Base-by-base conservation (phyloP, 2,329 filamentous ascomycete genomes). In the Hawksworthiomyces lignivorus region DNA sequence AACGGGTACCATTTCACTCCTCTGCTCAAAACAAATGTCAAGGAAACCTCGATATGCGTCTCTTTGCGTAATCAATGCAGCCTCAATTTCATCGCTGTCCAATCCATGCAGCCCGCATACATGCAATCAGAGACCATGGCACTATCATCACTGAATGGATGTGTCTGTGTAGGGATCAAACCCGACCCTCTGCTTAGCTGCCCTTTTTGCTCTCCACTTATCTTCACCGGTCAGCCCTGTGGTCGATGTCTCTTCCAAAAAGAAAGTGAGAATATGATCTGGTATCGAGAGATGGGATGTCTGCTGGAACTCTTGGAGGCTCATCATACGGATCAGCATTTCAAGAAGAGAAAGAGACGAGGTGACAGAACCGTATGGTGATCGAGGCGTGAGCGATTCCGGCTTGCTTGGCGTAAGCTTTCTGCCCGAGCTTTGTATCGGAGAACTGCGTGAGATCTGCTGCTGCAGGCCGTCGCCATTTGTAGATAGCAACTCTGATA, bases 301-400 rank as follows among this genome's bases (percentile, higher is more conserved):
- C 67, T 96, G 89, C 57, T 94, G 85, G 60, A 92, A 94, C 65
- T 95, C 87, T 57, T 95, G 89, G 12, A 95, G 75, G 18, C 87
- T 87, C 5, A 84, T 82, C 35, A 96, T 73, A 31, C 90, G 86
- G 35, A 95, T 76, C 24, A 95, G 70, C 69, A 90, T 92, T 61
- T 96, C 89, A 41, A 96, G 75, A 8, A 95, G 75, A 2, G 89
- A 95, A 49, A 72, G 63, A 50, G 70, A 82, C 51, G 63, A 72
- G 2, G 65, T 67, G 44, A 77, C 70, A n/a, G 67, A 61, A 20
- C 67, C 65, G 47, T 76, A 71, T 3, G 70, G 70, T 3, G 69
- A 73, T 11, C 62, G 62, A 11, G 65, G 56, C 14, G 64, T 58
- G 5, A 63, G 59, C 3, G 58, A 54, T 14, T 56, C 54, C 3